Evolutionary conservation across 2,329 filamentous ascomycete species (phyloP), one percentile per base, ranked within the genome.

Genomic region (Fusarium dimerum): DNA sequence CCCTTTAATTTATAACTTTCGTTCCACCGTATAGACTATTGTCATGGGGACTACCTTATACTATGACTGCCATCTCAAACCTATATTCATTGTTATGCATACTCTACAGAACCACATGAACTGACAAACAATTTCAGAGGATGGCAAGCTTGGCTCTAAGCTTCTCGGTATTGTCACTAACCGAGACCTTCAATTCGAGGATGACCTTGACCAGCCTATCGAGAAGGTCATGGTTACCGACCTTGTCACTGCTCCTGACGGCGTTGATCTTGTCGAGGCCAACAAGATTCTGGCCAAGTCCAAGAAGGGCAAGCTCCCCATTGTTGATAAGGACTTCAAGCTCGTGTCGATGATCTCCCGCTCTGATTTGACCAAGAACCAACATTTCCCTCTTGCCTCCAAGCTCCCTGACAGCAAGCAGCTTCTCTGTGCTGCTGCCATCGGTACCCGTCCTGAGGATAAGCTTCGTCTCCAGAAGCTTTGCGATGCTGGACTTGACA

Each of bases 381-480:
- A 96, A 57, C 87, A 97, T 78, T 99, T 95, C 77, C 94, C 94
- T 36, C 83, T 97, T 56, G 92, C 94, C 44, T 97, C 94, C 49
- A 99, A 99, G 81, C 86, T 96, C 39, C 90, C 92, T 52, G 86
- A 95, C 68, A 97, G 93, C 64, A 99, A 99, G 82, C 95, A 99
- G 81, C 85, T 99, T 42, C 90, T 99, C 68, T 91, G 91, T 70
- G 92, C 92, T 62, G 94, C 94, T 60, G 90, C 94, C 57, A 95
- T 99, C 69, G 95, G 95, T 62, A 99, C 94, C 42, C 87, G 94
- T 32, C 90, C 92, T 45, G 91, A 95, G 73, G 94, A 99, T 75
- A 97, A 96, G 81, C 74, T 79, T 52, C 87, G 94, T 63, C 83
- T 99, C 41, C 79, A 88, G 75, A 88, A 90, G 74, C 86, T 99